A percentile compares a stretch with the other conserved stretches of the same genome.
Conservation (phyloP, 164 flowering plant genomes). For the Liquidambar formosana region DNA sequence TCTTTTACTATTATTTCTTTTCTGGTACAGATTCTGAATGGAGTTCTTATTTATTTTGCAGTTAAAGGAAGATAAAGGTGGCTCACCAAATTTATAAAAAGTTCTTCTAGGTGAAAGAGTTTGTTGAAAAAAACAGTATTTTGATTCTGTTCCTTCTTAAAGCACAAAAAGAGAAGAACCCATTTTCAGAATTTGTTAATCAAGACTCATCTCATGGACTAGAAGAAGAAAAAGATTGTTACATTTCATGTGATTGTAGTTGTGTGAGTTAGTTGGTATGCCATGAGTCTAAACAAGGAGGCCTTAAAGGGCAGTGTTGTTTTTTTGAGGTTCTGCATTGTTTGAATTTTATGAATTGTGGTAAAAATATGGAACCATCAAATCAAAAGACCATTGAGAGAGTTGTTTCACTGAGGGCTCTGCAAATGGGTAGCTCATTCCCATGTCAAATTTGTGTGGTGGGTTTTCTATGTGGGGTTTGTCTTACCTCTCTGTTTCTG, state of each 20-base stretch:
- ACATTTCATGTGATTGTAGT: constrained; percentile 15
- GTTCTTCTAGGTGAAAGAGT: not conserved
- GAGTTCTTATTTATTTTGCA: constrained; percentile 3
- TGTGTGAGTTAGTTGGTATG: constrained; percentile 11
- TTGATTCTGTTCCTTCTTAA: too few relatives aligned
- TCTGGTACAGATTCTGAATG: not conserved
- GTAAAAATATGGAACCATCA: constrained; percentile 35
- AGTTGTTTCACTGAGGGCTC: constrained; percentile 74
- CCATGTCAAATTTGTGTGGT: constrained; percentile 84
- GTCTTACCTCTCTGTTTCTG: constrained; percentile 66
- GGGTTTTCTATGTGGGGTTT: constrained; percentile 85
- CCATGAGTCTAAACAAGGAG: not conserved
- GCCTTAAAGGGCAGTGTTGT: not conserved
- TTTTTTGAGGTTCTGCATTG: not conserved
- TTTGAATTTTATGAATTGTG: constrained; percentile 3
- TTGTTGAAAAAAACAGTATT: not conserved
- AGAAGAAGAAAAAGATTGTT: not conserved
- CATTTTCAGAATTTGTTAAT: not conserved
- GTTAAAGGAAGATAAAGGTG: constrained; percentile 16
- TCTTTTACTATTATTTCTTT: not conserved
- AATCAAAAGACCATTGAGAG: constrained; percentile 66
- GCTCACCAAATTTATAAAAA: not conserved
- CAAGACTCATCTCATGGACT: not conserved
- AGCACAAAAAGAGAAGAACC: not conserved
- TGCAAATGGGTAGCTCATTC: constrained; percentile 81